These are phyloP conservation scores for Trichoderma virens DNA, from an alignment of 495 filamentous ascomycete species.

Conservation along the genomic window DNA sequence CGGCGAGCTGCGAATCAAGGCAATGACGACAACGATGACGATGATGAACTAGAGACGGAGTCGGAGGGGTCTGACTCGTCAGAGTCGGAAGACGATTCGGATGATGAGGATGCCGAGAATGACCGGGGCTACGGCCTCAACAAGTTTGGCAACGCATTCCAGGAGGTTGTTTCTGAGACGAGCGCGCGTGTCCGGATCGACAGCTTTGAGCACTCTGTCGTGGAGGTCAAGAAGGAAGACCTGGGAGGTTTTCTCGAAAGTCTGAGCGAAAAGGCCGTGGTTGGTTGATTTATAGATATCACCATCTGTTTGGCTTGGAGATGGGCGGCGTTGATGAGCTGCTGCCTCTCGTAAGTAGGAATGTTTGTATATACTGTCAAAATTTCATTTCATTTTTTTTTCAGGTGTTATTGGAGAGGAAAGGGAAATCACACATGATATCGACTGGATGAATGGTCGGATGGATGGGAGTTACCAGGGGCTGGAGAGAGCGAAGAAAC, in stretches of 20 bases:
- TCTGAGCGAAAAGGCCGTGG: constrained; percentile 83
- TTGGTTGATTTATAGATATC: constrained; percentile 50
- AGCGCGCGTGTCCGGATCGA: constrained; percentile 86
- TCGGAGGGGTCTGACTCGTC: constrained; percentile 40
- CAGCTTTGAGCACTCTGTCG: constrained; percentile 94
- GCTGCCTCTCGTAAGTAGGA: not conserved
- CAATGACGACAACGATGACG: constrained; percentile 37
- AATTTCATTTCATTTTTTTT: not conserved
- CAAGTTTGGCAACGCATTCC: constrained; percentile 89
- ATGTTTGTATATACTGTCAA: constrained; percentile 13
- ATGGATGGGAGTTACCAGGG: not conserved
- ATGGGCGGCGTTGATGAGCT: not conserved
- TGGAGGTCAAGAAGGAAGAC: constrained; percentile 95
- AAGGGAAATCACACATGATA: not conserved
- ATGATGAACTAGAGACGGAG: constrained; percentile 50
- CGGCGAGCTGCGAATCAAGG: constrained; percentile 30
- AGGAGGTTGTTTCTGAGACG: constrained; percentile 89
- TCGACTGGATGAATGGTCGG: not conserved
- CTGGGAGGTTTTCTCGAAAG: constrained; percentile 84
- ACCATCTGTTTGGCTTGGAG: constrained; percentile 8
- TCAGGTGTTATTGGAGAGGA: not conserved
- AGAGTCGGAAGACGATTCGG: constrained; percentile 53
- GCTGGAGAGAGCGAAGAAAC: not conserved
- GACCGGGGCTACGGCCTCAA: constrained; percentile 65
- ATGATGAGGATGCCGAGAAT: constrained; percentile 50